phyloP scores from a whole-genome alignment of 768 basidiomycete genomes.

The Dacryopinax primogenitus region DNA sequence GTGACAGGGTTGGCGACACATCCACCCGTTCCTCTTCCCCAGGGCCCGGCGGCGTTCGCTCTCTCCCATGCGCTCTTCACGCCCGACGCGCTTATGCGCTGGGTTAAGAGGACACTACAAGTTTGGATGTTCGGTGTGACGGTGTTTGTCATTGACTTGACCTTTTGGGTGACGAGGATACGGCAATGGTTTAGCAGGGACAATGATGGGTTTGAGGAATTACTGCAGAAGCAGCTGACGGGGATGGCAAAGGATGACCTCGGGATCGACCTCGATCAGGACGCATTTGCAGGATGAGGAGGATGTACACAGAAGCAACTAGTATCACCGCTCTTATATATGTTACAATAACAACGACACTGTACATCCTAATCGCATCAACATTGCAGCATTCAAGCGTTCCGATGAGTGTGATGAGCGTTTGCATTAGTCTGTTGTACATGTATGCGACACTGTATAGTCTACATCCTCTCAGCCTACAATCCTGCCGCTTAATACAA shows the following conservation, averaged over 20 bases:
- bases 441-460: neutral
- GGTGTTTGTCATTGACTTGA: constrained; percentile 56
- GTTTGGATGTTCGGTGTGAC: constrained; percentile 50
- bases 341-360: too few relatives aligned
- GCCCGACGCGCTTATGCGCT: constrained; percentile 30
- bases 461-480: constrained; percentile 1
- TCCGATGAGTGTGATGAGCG: neutral
- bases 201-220: constrained; percentile 66
- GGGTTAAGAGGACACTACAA: constrained; percentile 42
- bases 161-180: constrained; percentile 51
- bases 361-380: too few relatives aligned
- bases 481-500: neutral
- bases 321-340: neutral
- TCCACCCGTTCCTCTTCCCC: neutral
- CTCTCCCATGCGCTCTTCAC: constrained; percentile 38
- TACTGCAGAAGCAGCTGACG: constrained; percentile 61
- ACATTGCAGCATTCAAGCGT: too few relatives aligned
- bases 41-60: constrained; percentile 29
- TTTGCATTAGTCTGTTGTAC: neutral
- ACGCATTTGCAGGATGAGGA: constrained; percentile 32
- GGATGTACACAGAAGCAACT: neutral
- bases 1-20: constrained; percentile 10
- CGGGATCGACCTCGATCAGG: constrained; percentile 57
- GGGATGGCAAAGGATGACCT: constrained; percentile 65
- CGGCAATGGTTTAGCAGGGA: constrained; percentile 38